Evolutionary conservation across 1,139 yeast species (phyloP).

Genomic region (Wickerhamiella pararugosa): DNA sequence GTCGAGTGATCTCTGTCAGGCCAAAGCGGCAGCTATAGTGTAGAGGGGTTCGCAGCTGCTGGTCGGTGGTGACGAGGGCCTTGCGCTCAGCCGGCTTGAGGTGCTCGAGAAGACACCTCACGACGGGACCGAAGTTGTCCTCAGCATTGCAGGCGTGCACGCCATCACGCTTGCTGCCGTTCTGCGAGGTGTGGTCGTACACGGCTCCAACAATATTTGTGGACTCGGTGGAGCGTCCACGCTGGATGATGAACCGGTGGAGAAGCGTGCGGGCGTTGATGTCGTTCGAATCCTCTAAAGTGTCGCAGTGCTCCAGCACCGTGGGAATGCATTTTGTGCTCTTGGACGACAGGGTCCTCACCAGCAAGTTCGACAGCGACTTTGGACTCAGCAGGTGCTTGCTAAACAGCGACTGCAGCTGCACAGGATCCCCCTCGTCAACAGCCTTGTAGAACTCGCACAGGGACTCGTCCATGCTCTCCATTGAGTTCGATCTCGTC

Average conservation of each 20-base stretch:
- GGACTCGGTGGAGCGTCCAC: constrained; percentile 39
- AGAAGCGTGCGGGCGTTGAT: constrained; percentile 72
- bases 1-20: constrained; percentile 42
- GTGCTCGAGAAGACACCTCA: constrained; percentile 32
- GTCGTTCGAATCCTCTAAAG: constrained; percentile 50
- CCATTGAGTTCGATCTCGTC: background rate
- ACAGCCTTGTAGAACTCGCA: constrained; percentile 7
- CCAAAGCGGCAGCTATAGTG: constrained; percentile 90
- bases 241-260: constrained; percentile 64
- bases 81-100: constrained; percentile 39
- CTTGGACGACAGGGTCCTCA: constrained; percentile 13
- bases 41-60: constrained; percentile 67
- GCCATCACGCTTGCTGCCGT: background rate
- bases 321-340: constrained; percentile 9
- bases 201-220: constrained; percentile 6
- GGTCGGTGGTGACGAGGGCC: constrained; percentile 51
- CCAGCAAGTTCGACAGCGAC: constrained; percentile 15
- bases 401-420: constrained; percentile 12
- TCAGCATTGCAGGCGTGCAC: constrained; percentile 30
- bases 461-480: background rate
- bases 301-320: constrained; percentile 14
- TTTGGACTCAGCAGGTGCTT: constrained; percentile 9
- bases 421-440: constrained; percentile 21
- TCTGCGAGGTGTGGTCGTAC: constrained; percentile 1
- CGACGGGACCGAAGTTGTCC: constrained; percentile 34